These are phyloP conservation scores for Leucogyrophana mollusca DNA, from an alignment of 768 basidiomycete genomes.

Conservation along the genomic window DNA sequence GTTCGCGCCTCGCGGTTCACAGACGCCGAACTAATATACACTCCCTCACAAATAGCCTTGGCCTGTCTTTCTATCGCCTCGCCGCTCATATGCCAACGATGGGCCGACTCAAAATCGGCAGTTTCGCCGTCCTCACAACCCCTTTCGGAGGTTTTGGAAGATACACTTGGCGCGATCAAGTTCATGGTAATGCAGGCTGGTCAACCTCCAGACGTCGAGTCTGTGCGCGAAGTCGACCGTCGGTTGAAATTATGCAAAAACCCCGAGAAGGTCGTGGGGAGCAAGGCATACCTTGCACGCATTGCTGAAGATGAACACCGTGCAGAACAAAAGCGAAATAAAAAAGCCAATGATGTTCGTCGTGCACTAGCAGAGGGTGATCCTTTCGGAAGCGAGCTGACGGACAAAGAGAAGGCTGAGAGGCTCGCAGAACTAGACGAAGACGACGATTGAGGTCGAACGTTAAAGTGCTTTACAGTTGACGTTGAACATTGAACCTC, in stretches of 20 bases:
- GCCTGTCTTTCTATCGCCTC: constrained; percentile 70
- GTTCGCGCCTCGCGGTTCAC: constrained; percentile 83
- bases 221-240: constrained; percentile 87
- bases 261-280: constrained; percentile 94
- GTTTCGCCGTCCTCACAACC: constrained; percentile 13
- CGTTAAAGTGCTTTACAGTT: too few species aligned
- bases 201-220: constrained; percentile 71
- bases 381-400: constrained; percentile 66
- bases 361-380: constrained; percentile 49
- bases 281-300: constrained; percentile 71
- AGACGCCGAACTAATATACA: constrained; percentile 87
- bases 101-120: constrained; percentile 47
- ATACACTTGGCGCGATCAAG: constrained; percentile 47
- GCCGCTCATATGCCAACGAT: constrained; percentile 57
- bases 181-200: constrained; percentile 52
- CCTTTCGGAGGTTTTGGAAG: constrained; percentile 21
- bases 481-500: too few species aligned
- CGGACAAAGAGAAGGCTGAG: constrained; percentile 27
- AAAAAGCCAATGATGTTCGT: constrained; percentile 52
- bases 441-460: constrained; percentile 41
- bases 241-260: constrained; percentile 89
- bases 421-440: constrained; percentile 47
- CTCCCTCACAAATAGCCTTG: constrained; percentile 92
- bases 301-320: constrained; percentile 70
- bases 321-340: constrained; percentile 66